Base-by-base conservation (phyloP, 2,329 filamentous ascomycete species). In the Colletotrichum viniferum region DNA sequence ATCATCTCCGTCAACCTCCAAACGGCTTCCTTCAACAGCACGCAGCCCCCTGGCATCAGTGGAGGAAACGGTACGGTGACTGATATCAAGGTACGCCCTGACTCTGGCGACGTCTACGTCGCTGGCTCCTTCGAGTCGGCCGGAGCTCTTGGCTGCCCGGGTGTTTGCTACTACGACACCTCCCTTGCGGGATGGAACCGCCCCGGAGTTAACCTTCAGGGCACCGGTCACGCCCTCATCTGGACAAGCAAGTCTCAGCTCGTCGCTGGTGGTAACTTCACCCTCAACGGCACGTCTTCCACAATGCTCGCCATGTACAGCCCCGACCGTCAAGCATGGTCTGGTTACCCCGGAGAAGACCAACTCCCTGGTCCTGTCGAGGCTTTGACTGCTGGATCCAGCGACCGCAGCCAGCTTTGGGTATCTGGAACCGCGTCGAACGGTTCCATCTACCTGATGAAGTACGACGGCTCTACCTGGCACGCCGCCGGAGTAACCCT, bases 41-140 rank as follows among this genome's bases (percentile, higher is more conserved):
- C 88, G 3, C 96, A 98, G 80, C 95, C 96, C 2, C 93, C 96
- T 32, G 89, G 93, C 3, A 87, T 98, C 4, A 89, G 89, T 13
- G 96, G 96, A 16, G 87, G 88, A 7, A 90, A 92, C 77, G 92
- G 92, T 30, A 91, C 92, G 4, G 96, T 98, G 56, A 94, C 95
- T 73, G 88, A 94, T 32, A 95, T 99, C 78, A 90, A 92, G 13
- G 88, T 93, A 10, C 93, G 93, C 71, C 94, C 95, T 1, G 90
- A 90, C 70, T 92, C 92, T 21, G 88, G 89, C 2, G 92, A 97
- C 66, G 88, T 99, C 14, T 99, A 94, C 81, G 94, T 99, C 36
- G 96, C 94, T 48, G 97, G 97, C 36, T 92, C 90, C 12, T 99
- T 98, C 81, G 88, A 91, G n/a, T 91, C 90, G 36, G 97, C 96